Evolutionary conservation across 1,284 basidiomycete genomes (phyloP), one percentile per base, ranked within the genome.

Genomic region (Athelia sp.): DNA sequence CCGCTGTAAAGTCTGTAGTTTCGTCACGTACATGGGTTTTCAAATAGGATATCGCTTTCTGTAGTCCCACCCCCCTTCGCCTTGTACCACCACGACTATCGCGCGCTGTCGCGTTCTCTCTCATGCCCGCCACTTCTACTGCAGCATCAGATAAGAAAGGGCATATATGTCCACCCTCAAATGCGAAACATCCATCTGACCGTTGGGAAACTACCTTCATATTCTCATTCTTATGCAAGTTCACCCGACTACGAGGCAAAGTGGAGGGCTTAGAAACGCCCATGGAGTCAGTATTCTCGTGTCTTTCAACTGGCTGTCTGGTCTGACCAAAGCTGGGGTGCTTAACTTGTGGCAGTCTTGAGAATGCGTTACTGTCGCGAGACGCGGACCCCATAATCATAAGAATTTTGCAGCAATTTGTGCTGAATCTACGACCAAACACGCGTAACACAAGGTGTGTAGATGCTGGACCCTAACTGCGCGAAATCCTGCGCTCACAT

Each of bases 161-260:
- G 4, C 87, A 90, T 59, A 56, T 87, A 55, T 89, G 86, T 62
- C 87, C 87, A 14, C 82, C 84, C 17, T 87, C 84, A 22, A 73
- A 74, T 60, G 86, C 84, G 34, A 76, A 62, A 44, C 86, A 88
- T 70, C 89, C 88, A 34, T 74, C 74, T 50, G 83, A 85, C 69
- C 83, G 85, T 65, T 91, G 88, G 88, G 88, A 91, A 70, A 80
- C 84, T n/a, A 68, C 87, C 56, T 91, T 89, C 65, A 79, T 91
- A 36, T 91, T 89, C 65, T 78, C 81, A 23, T 91, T 91, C 71
- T 82, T 91, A 58, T 80, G 78, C 71, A 87, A 81, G 66, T 91
- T 88, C 70, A 88, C 87, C 19, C 73, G 78, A 65, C 70, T 90
- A 55, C 79, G 79, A 57, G 70, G 73, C 50, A 89, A 87, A 67